Evolutionary conservation across 2,329 filamentous ascomycete genomes (phyloP).

Genomic region (Nigrospora sphaerica): DNA sequence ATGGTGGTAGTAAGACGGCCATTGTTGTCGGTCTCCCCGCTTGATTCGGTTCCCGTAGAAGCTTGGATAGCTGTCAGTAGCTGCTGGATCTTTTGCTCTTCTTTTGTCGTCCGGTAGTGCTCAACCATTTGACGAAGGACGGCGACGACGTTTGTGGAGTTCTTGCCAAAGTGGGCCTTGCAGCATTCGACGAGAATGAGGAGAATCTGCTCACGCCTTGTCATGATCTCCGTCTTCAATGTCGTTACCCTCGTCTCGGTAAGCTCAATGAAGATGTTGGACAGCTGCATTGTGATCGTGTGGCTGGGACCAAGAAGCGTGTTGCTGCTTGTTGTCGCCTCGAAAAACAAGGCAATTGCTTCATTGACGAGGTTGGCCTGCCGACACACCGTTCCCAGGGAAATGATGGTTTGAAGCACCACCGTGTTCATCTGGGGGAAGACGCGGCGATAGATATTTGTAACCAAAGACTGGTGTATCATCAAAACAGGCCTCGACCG

Average conservation of each 20-base stretch:
- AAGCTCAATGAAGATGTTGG: conserved; percentile 7
- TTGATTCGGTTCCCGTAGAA: neutral
- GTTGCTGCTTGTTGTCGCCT: conserved; percentile 6
- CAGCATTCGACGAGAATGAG: conserved; percentile 3
- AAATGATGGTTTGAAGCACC: conserved; percentile 11
- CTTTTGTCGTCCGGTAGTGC: conserved; percentile 1
- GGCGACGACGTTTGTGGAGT: neutral
- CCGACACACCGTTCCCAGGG: conserved; percentile 5
- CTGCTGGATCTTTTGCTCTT: conserved; percentile 3
- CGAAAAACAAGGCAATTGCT: conserved; percentile 7
- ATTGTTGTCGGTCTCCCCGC: neutral
- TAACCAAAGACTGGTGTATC: conserved; percentile 17
- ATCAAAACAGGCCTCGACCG: conserved; percentile 21
- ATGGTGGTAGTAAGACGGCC: too few relatives aligned
- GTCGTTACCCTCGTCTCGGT: conserved; percentile 1
- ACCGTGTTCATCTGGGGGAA: conserved; percentile 12
- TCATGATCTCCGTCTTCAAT: conserved; percentile 3
- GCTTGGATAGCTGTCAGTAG: neutral
- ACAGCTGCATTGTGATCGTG: conserved; percentile 8
- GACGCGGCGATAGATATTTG: conserved; percentile 21
- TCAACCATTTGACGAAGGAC: neutral
- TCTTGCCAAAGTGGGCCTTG: conserved; percentile 2
- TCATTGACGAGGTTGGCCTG: conserved; percentile 7
- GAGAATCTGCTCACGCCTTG: conserved; percentile 2
- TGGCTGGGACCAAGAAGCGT: conserved; percentile 2